A percentile compares a stretch with the other conserved stretches of the same genome.
Conservation (phyloP, 2,329 filamentous ascomycete species). For the Colletotrichum kahawae region DNA sequence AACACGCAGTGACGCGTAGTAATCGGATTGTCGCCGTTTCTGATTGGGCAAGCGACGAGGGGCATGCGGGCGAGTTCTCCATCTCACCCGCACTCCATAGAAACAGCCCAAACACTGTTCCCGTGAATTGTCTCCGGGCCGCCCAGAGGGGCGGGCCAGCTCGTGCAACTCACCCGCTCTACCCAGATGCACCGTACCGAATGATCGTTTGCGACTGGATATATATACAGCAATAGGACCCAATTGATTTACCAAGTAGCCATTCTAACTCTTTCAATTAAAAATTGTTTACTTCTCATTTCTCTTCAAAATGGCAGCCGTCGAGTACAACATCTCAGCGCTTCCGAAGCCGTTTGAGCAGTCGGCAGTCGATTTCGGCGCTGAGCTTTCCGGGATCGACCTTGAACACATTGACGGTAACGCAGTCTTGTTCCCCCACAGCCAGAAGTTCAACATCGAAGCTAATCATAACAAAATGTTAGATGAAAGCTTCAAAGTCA, state of each 20-base stretch:
- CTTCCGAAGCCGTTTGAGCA: neutral
- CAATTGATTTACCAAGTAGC: neutral
- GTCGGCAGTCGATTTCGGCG: neutral
- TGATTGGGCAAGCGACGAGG: neutral
- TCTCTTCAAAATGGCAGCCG: neutral
- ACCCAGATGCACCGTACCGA: neutral
- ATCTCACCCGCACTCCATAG: neutral
- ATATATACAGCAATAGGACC: neutral
- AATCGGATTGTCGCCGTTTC: neutral
- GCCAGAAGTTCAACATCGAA: neutral
- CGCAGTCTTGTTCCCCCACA: neutral
- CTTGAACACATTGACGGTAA: neutral
- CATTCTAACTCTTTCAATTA: neutral
- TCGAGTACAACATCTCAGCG: neutral
- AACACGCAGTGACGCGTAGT: neutral
- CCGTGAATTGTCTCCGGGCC: neutral
- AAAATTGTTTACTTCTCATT: fast-evolving
- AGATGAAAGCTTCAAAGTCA: neutral
- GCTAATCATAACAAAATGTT: neutral
- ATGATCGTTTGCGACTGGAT: neutral
- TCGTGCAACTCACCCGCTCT: neutral
- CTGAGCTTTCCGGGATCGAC: neutral
- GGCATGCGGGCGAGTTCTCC: neutral
- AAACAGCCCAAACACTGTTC: neutral
- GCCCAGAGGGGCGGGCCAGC: neutral